Conservation (phyloP, 441 rosid species). For the Erodium trifolium region DNA sequence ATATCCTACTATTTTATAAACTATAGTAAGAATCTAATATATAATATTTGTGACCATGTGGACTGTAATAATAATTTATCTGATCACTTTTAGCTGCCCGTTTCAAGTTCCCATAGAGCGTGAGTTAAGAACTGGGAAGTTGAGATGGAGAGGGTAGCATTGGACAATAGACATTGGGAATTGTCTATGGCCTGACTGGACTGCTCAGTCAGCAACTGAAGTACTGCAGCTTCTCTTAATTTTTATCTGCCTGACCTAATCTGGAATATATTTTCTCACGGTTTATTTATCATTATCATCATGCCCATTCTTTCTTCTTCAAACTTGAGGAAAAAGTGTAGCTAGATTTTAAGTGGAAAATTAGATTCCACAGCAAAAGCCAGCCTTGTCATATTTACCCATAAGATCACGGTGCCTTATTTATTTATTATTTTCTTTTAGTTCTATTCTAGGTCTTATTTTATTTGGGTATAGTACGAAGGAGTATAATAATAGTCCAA, state of each 20-base stretch:
- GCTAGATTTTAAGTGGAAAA: not conserved
- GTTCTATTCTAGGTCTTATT: not conserved
- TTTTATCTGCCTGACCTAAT: not conserved
- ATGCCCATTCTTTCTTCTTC: not conserved
- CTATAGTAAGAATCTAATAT: too few species aligned
- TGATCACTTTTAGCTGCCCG: not conserved
- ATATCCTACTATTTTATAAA: not conserved
- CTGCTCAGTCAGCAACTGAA: slow-evolving; percentile 17
- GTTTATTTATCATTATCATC: too few species aligned
- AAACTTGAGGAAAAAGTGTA: not conserved
- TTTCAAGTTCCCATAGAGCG: not conserved
- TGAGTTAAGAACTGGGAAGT: not conserved
- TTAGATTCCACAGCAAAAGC: not conserved
- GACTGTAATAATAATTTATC: not conserved
- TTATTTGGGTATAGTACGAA: not conserved
- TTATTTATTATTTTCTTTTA: not conserved
- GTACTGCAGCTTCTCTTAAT: slow-evolving; percentile 10
- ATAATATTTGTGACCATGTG: not conserved
- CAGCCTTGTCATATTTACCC: not conserved
- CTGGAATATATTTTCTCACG: too few species aligned
- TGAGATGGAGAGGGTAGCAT: not conserved
- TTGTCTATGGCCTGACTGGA: slow-evolving; percentile 22
- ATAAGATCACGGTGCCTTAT: not conserved
- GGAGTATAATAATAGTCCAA: not conserved
- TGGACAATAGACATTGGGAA: slow-evolving; percentile 25